These are phyloP conservation scores for Talaromyces proteolyticus DNA, from an alignment of 495 filamentous ascomycete species.

Conservation along the genomic window DNA sequence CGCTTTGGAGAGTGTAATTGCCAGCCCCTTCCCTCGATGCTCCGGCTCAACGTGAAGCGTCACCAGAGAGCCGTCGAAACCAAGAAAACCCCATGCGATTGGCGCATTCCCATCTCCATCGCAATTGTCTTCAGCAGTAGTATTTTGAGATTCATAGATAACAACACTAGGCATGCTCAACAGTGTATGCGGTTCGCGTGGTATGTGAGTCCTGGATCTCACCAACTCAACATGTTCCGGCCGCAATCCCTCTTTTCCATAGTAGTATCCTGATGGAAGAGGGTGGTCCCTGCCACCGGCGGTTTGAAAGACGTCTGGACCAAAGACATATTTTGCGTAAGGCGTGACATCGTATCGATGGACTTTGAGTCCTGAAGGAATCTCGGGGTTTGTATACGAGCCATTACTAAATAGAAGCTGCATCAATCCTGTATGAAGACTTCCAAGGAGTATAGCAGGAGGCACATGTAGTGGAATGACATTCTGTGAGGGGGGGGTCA, in stretches of 20 bases:
- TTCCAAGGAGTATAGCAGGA: slow-evolving; percentile 26
- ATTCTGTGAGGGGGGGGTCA: neutral
- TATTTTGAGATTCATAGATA: slow-evolving; percentile 15
- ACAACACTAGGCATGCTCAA: slow-evolving; percentile 24
- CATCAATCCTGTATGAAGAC: slow-evolving; percentile 26
- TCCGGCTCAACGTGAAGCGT: slow-evolving; percentile 44
- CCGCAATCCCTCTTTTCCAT: slow-evolving; percentile 20
- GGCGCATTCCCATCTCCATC: slow-evolving; percentile 21
- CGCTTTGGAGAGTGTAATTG: slow-evolving; percentile 27
- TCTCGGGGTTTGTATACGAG: slow-evolving; percentile 6
- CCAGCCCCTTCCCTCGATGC: slow-evolving; percentile 40
- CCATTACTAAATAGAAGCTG: slow-evolving; percentile 14
- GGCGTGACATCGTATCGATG: slow-evolving; percentile 30
- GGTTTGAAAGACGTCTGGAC: slow-evolving; percentile 9
- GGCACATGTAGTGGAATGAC: slow-evolving; percentile 2
- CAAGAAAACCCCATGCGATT: slow-evolving; percentile 39
- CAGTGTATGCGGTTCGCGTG: slow-evolving; percentile 23
- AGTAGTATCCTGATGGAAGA: slow-evolving; percentile 27
- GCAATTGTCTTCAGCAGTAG: slow-evolving; percentile 1
- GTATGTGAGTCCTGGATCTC: slow-evolving; percentile 32
- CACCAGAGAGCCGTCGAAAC: slow-evolving; percentile 37
- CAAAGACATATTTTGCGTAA: slow-evolving; percentile 30
- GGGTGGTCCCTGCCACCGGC: neutral
- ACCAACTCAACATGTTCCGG: slow-evolving; percentile 29
- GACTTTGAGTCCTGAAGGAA: slow-evolving; percentile 17